Conservation (phyloP, 495 filamentous ascomycete species). For the Penicillium roqueforti region DNA sequence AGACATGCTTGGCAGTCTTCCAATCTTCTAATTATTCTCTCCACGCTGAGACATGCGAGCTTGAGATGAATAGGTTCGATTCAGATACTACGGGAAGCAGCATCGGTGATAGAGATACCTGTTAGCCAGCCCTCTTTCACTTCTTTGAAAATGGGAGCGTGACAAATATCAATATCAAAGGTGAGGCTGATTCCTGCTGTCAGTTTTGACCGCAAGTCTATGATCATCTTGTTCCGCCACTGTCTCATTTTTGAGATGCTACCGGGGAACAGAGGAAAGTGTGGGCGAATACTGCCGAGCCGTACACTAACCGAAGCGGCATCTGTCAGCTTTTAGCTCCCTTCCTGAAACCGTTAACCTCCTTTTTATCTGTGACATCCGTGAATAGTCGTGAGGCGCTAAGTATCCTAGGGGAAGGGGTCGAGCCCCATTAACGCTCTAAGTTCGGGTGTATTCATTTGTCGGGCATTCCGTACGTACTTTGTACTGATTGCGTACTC, state of each 20-base stretch:
- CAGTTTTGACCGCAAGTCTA: background rate
- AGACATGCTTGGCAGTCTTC: no score
- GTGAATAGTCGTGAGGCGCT: background rate
- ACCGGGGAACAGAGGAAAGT: background rate
- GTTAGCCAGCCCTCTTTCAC: background rate
- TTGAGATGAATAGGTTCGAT: background rate
- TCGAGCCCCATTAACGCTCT: background rate
- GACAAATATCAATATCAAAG: no score
- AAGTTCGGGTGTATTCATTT: no score
- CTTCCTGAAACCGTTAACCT: background rate
- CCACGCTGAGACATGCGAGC: slow-evolving; percentile 2
- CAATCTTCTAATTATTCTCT: no score
- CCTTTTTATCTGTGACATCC: background rate
- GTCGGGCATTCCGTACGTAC: no score
- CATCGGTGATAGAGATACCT: background rate
- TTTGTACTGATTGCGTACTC: background rate
- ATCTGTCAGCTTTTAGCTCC: background rate
- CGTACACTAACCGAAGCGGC: background rate
- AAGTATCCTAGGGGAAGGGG: background rate
- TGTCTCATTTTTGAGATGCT: background rate
- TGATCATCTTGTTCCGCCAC: background rate
- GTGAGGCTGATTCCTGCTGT: background rate
- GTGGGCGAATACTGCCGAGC: background rate
- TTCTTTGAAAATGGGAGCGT: no score
- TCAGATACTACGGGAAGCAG: background rate